These are phyloP conservation scores for Fusarium aywerte DNA, from an alignment of 2,329 filamentous ascomycete species.

Conservation along the genomic window DNA sequence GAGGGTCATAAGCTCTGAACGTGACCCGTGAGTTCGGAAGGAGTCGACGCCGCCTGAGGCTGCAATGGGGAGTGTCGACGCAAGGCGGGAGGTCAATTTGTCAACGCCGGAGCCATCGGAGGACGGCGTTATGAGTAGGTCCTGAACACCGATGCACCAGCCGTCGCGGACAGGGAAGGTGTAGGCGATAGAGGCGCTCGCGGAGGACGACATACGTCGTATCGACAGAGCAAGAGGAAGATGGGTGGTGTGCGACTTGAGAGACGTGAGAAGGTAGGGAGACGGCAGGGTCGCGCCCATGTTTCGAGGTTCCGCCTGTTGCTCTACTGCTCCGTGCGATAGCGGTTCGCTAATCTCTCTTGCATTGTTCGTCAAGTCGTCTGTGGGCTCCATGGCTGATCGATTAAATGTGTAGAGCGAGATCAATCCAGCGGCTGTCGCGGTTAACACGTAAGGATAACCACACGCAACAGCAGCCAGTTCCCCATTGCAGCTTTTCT, in stretches of 20 bases:
- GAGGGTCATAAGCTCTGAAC: slow-evolving; percentile 62
- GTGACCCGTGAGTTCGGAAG: slow-evolving; percentile 19
- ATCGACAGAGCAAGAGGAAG: slow-evolving; percentile 86
- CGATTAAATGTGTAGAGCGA: slow-evolving; percentile 77
- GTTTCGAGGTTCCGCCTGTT: neutral
- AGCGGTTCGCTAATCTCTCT: neutral
- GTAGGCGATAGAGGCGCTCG: slow-evolving; percentile 88
- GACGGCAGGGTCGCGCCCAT: slow-evolving; percentile 29
- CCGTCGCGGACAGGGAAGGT: slow-evolving; percentile 81
- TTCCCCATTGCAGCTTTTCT: slow-evolving; percentile 70
- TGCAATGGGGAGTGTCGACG: slow-evolving; percentile 51
- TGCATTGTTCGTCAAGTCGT: slow-evolving; percentile 5
- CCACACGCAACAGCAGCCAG: slow-evolving; percentile 77
- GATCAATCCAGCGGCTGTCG: slow-evolving; percentile 77
- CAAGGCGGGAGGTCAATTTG: slow-evolving; percentile 52
- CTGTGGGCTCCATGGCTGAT: slow-evolving; percentile 16
- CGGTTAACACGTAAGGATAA: slow-evolving; percentile 81
- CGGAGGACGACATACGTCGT: slow-evolving; percentile 69
- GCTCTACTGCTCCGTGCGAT: neutral
- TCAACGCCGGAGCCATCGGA: slow-evolving; percentile 43
- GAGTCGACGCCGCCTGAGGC: slow-evolving; percentile 31
- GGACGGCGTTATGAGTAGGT: slow-evolving; percentile 71
- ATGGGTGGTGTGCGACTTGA: slow-evolving; percentile 82
- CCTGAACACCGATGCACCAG: slow-evolving; percentile 93
- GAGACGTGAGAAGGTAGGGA: slow-evolving; percentile 72